Evolutionary conservation across 106 monocot genomes (phyloP).

Genomic region (Acorus gramineus): DNA sequence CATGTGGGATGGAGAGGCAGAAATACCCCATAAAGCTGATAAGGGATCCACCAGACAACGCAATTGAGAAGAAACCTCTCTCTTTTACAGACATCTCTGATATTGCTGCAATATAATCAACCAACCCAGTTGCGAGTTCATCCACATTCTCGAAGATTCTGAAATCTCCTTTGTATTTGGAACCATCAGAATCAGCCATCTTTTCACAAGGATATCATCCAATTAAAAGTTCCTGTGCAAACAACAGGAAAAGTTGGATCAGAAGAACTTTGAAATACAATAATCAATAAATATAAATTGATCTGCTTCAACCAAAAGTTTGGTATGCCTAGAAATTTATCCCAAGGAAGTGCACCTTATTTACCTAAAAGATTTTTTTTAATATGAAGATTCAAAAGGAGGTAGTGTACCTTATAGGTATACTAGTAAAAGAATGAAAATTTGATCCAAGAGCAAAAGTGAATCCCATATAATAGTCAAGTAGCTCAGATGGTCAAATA

Average conservation of each 20-base stretch:
- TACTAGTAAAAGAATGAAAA: too few relatives aligned
- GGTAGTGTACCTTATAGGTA: too few relatives aligned
- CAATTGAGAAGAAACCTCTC: constrained; percentile 55
- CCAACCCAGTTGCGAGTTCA: constrained; percentile 65
- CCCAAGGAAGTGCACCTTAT: not conserved
- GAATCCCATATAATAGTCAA: too few relatives aligned
- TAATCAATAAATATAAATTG: too few relatives aligned
- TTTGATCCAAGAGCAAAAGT: too few relatives aligned
- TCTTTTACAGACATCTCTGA: constrained; percentile 59
- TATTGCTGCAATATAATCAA: constrained; percentile 47
- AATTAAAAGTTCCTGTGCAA: not conserved
- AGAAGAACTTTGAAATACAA: too few relatives aligned
- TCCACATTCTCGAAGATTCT: constrained; percentile 61
- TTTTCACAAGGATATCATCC: not conserved
- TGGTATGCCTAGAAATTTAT: not conserved
- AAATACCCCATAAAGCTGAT: constrained; percentile 45
- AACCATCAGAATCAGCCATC: constrained; percentile 34
- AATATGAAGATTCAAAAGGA: too few relatives aligned
- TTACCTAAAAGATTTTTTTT: too few relatives aligned
- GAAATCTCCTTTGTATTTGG: constrained; percentile 37
- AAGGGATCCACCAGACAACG: constrained; percentile 51
- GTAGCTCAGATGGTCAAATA: too few relatives aligned
- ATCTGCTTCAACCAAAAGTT: not conserved
- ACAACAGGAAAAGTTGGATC: too few relatives aligned
- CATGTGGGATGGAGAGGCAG: too few relatives aligned